phyloP scores from a whole-genome alignment of 108 stramenopile genomes.

The Stephanodiscus triporus region DNA sequence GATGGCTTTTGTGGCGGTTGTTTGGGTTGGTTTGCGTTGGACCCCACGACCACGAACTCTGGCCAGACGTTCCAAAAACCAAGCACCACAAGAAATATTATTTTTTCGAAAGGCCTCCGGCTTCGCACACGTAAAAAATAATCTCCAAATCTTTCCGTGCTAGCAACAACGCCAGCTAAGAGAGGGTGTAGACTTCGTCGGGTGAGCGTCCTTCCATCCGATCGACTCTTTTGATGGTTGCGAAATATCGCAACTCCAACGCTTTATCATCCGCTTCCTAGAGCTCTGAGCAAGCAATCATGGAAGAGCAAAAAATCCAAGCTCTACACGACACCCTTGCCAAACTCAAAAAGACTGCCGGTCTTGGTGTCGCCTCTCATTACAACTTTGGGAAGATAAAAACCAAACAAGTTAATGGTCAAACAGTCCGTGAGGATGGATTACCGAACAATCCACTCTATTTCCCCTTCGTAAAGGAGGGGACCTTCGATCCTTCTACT shows the following conservation, averaged over 20 bases:
- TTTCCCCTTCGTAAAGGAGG: conserved; percentile 74
- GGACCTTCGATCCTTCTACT: conserved; percentile 62
- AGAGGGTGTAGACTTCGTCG: background rate
- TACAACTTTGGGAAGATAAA: conserved; percentile 56
- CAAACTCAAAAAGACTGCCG: conserved; percentile 65
- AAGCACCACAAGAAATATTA: no score
- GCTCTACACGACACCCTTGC: conserved; percentile 78
- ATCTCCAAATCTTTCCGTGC: no score
- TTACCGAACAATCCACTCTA: conserved; percentile 84
- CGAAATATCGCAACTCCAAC: no score
- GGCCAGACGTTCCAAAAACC: no score
- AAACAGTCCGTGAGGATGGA: conserved; percentile 60
- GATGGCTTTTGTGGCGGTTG: background rate
- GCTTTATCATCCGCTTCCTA: background rate
- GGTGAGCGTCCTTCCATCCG: background rate
- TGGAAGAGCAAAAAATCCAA: conserved; percentile 87
- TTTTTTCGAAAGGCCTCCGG: no score
- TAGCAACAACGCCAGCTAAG: background rate
- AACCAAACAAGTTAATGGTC: conserved; percentile 33
- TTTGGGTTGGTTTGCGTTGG: no score
- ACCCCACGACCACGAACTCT: no score
- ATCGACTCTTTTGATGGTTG: background rate
- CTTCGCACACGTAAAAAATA: no score
- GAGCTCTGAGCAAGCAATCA: conserved; percentile 27
- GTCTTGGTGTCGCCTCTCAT: conserved; percentile 58